A percentile compares a stretch with the other conserved stretches of the same genome.
These are phyloP conservation scores for Neofusicoccum sp. DNA, from an alignment of 2,329 filamentous ascomycete genomes.

Conservation along the genomic window DNA sequence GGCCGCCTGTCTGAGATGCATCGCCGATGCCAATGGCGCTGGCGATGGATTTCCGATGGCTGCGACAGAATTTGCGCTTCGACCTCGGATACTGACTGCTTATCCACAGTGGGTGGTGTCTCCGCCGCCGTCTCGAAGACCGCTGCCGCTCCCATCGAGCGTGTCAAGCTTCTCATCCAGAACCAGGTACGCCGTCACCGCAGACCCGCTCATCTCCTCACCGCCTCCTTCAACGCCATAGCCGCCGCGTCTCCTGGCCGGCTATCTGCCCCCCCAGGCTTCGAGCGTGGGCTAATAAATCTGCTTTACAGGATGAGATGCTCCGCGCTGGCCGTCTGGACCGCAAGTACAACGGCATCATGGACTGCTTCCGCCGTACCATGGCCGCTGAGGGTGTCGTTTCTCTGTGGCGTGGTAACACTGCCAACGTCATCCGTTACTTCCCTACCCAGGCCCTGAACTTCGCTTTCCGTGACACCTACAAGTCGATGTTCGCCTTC, in stretches of 20 bases:
- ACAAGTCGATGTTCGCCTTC: conserved; percentile 99
- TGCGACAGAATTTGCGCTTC: background rate
- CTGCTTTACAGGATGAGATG: conserved; percentile 87
- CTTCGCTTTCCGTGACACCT: conserved; percentile 99
- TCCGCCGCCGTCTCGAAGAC: conserved; percentile 99
- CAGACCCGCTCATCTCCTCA: background rate
- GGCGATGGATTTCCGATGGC: conserved; percentile 10
- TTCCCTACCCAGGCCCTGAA: conserved; percentile 99
- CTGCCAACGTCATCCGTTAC: conserved; percentile 99
- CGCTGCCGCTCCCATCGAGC: conserved; percentile 99
- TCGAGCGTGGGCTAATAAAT: conserved; percentile 27
- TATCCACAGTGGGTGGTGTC: conserved; percentile 90
- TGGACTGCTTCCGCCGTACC: conserved; percentile 94
- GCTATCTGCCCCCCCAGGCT: background rate
- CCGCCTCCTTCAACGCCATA: background rate
- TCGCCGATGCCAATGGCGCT: conserved; percentile 30
- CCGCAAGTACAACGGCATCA: conserved; percentile 93
- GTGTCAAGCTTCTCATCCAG: conserved; percentile 99
- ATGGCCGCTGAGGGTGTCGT: conserved; percentile 88
- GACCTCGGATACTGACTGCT: conserved; percentile 44
- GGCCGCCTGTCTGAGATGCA: background rate
- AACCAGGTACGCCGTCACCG: conserved; percentile 80
- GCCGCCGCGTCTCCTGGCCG: background rate
- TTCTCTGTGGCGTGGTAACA: conserved; percentile 99
- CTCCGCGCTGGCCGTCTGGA: conserved; percentile 97